Percentiles rank a stretch among this genome's conserved stretches.
These are phyloP conservation scores for Tinospora cordifolia DNA, from an alignment of 164 flowering plant species.

Conservation along the genomic window DNA sequence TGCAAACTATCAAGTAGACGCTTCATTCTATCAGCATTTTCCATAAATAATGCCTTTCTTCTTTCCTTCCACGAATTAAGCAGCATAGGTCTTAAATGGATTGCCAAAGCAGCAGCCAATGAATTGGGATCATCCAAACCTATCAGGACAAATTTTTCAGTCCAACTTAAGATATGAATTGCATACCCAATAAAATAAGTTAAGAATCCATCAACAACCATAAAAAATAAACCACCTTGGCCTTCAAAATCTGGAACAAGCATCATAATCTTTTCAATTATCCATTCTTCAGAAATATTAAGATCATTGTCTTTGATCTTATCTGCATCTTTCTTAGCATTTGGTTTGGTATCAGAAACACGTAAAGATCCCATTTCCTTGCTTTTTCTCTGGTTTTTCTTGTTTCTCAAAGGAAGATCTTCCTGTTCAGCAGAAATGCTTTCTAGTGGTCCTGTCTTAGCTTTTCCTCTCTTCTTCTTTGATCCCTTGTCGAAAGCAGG, in stretches of 20 bases:
- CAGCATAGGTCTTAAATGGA: conserved; percentile 73
- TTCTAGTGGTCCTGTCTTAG: conserved; percentile 39
- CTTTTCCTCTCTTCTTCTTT: conserved; percentile 78
- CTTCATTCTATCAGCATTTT: conserved; percentile 68
- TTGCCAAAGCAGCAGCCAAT: conserved; percentile 54
- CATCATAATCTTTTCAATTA: conserved; percentile 45
- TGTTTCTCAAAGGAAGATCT: conserved; percentile 45
- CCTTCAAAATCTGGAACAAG: conserved; percentile 76
- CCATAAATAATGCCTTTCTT: conserved; percentile 63
- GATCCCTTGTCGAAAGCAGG: conserved; percentile 52
- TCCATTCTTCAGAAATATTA: conserved; percentile 61
- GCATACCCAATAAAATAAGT: not conserved
- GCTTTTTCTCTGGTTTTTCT: conserved; percentile 69
- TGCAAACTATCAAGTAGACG: conserved; percentile 63
- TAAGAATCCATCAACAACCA: not conserved
- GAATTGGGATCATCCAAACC: conserved; percentile 55
- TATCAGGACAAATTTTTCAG: conserved; percentile 19
- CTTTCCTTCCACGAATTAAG: conserved; percentile 60
- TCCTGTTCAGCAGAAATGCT: conserved; percentile 44
- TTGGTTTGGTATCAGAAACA: conserved; percentile 45
- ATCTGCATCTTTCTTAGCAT: conserved; percentile 40
- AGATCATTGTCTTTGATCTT: conserved; percentile 38
- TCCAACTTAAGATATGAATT: conserved; percentile 7
- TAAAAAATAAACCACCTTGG: conserved; percentile 43
- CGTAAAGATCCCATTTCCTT: conserved; percentile 44